phyloP scores from a whole-genome alignment of 2,329 filamentous ascomycete species.

The Colletotrichum graminicola region DNA sequence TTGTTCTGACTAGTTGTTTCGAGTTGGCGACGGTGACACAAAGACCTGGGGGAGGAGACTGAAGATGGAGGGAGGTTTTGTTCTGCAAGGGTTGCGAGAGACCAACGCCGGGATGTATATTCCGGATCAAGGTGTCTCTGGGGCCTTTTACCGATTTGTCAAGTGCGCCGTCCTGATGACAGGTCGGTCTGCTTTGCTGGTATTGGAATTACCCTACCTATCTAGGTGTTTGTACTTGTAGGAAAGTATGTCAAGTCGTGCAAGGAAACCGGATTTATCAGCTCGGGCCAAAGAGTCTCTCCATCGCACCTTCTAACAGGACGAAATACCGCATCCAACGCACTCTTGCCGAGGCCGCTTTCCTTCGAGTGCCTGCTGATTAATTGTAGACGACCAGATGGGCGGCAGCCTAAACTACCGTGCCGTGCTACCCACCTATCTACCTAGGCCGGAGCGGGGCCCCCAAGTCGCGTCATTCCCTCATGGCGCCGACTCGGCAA shows the following conservation, averaged over 20 bases:
- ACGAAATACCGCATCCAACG: neutral
- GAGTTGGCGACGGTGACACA: slow-evolving; percentile 20
- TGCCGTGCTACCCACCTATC: neutral
- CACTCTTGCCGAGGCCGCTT: neutral
- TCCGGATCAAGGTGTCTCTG: neutral
- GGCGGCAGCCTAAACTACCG: too few relatives aligned
- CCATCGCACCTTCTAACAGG: neutral
- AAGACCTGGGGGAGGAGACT: neutral
- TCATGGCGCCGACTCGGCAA: slow-evolving; percentile 25
- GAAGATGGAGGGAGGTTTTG: slow-evolving; percentile 11
- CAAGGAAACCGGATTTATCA: neutral
- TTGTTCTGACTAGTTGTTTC: slow-evolving; percentile 24
- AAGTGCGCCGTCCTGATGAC: neutral
- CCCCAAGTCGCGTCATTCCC: slow-evolving; percentile 31
- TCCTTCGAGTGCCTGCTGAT: slow-evolving; percentile 25
- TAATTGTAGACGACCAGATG: slow-evolving; percentile 1
- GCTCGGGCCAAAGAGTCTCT: neutral
- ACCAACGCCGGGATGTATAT: slow-evolving; percentile 5
- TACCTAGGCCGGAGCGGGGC: neutral
- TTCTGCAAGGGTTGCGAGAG: slow-evolving; percentile 18
- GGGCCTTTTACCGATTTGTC: slow-evolving; percentile 13
- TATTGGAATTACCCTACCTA: too few relatives aligned
- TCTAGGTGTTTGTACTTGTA: neutral
- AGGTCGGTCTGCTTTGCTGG: too few relatives aligned
- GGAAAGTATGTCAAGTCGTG: neutral